Percentiles rank a stretch among this genome's conserved stretches.
These are phyloP conservation scores for Cercophora newfieldiana DNA, from an alignment of 495 filamentous ascomycete genomes.

Conservation along the genomic window DNA sequence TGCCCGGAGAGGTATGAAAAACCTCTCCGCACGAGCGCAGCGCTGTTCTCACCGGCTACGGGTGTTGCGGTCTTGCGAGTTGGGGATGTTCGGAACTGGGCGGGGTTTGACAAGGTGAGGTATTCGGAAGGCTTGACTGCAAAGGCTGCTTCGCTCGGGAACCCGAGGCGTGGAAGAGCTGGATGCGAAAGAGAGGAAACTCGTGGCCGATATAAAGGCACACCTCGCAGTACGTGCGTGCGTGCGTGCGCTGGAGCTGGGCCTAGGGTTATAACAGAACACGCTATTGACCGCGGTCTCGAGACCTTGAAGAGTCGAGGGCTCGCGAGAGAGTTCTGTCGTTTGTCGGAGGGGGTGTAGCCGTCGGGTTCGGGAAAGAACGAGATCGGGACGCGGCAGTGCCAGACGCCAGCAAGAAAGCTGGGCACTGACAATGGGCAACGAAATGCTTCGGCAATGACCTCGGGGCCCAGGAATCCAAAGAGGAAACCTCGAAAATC, in stretches of 20 bases:
- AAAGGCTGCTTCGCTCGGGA: neutral
- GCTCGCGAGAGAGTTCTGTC: neutral
- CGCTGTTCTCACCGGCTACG: neutral
- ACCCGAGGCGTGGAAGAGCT: neutral
- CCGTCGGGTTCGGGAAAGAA: constrained; percentile 11
- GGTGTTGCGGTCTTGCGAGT: neutral
- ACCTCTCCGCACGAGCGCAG: constrained; percentile 30
- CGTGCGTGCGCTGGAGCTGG: neutral
- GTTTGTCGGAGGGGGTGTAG: constrained; percentile 2
- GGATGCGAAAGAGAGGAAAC: neutral
- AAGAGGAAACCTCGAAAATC: constrained; percentile 19
- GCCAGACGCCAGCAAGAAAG: constrained; percentile 15
- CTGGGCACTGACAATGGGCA: constrained; percentile 17
- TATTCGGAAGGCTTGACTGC: neutral
- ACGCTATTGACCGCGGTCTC: neutral
- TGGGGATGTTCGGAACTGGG: neutral
- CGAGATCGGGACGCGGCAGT: constrained; percentile 14
- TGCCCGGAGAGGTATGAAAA: constrained; percentile 34
- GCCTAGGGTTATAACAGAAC: neutral
- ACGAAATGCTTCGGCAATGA: constrained; percentile 16
- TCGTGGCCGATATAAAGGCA: too few species aligned
- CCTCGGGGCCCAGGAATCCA: constrained; percentile 21
- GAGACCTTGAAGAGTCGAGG: neutral
- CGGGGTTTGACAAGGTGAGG: neutral
- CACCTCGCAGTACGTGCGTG: neutral